phyloP scores from a whole-genome alignment of 345 rosid species.

The Eucalyptus marginata region DNA sequence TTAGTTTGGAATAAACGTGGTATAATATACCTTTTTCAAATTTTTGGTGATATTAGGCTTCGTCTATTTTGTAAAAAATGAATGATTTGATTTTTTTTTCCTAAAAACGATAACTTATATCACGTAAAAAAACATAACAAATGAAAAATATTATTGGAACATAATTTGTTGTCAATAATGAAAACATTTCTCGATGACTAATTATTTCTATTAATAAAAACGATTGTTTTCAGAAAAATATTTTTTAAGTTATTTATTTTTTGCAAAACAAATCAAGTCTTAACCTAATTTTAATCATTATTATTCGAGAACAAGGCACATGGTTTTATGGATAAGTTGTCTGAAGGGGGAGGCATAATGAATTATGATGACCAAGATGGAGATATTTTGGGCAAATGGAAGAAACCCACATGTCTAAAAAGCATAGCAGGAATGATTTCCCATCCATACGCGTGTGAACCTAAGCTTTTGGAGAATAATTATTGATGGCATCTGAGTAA shows the following conservation, averaged over 20 bases:
- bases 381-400: not conserved
- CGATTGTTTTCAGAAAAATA: too few species aligned
- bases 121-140: too few species aligned
- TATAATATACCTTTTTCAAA: not conserved
- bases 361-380: not conserved
- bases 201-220: rapidly evolving
- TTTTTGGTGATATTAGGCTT: not conserved
- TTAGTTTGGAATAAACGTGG: not conserved
- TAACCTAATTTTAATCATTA: not conserved
- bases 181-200: not conserved
- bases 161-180: not conserved
- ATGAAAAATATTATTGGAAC: not conserved
- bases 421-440: not conserved
- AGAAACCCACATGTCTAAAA: not conserved
- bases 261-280: rapidly evolving
- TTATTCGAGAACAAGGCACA: not conserved
- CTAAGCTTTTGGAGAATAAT: not conserved
- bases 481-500: not conserved
- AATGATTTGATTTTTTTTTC: rapidly evolving
- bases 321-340: not conserved
- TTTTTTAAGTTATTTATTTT: too few species aligned
- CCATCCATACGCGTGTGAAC: not conserved
- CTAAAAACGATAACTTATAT: too few species aligned
- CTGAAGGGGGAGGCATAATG: not conserved
- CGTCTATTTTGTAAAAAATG: not conserved